Base-by-base conservation (phyloP, 2,329 filamentous ascomycete species). In the Massarina eburnea region DNA sequence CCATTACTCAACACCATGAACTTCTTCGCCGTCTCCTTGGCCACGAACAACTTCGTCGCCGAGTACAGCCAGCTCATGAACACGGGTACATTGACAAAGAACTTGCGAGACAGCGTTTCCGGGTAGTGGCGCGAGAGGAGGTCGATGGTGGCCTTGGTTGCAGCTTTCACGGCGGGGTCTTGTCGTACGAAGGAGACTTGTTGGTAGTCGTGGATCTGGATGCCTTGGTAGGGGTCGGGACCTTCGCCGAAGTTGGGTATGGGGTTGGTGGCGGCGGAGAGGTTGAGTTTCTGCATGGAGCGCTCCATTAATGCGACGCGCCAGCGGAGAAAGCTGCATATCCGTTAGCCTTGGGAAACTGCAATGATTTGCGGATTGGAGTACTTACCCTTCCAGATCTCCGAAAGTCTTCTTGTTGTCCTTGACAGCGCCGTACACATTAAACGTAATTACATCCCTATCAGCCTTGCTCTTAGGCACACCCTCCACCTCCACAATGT, bases 181-280 rank as follows among this genome's bases (percentile, higher is more conserved):
- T 89, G 85, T 49, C 89, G 85, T 57, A 96, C 78, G 78, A 96
- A 96, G 63, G 85, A 89, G 66, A 95, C 85, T 52, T 84, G 85
- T 59, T 88, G 82, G 77, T 96, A 96, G 76, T 97, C 92, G 73
- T 97, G 92, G 21, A 96, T 84, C 72, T 96, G 91, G 61, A 89
- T 81, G 76, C 95, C 91, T 72, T 92, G 89, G 74, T 96, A 95
- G 1, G 88, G 89, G 64, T 96, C 92, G 8, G 78, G 73, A 14
- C 79, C 80, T 27, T 76, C 61, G 55, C 81, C 75, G 51, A 83
- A 85, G 45, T 89, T 85, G 2, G 86, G 84, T 61, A 91, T 89
- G 33, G 82, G 80, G 54, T 79, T 74, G 8, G 83, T 90, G 41
- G 89, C 88, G 20, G 81, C 77, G 17, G 79, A 67, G 52, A 96